Base-by-base conservation (phyloP, 1,139 yeast genomes). In the Pichiaceae sp. region DNA sequence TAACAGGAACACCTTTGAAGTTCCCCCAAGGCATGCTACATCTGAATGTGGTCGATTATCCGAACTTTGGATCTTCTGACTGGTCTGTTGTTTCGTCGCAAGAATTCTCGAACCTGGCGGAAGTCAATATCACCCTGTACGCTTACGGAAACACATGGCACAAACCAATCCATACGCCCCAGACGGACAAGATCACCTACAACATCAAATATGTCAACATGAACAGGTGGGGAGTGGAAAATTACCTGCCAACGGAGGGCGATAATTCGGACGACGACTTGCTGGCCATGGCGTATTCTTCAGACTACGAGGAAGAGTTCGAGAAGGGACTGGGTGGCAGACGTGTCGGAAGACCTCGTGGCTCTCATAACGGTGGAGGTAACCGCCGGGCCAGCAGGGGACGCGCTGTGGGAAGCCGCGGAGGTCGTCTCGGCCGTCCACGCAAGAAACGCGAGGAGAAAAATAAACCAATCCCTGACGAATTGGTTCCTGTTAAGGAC, bases 61-160 rank as follows among this genome's bases (percentile, higher is more conserved):
- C 34, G 17, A 34, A 34, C 26, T 34, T 34, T 18, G 17, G 9
- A 5, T 23, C 34, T 1, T 15, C 31, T 6, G 37, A 34, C 15
- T 23, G 23, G 11, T 17, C 29, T 6, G 12, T 12, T 7, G 17
- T 33, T n/a, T 25, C 27, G 6, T 6, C 19, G 14, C 12, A n/a
- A 5, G 19, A 17, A 11, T 30, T 24, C 7, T n/a, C 14, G 7
- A 11, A 17, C 12, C n/a, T 34, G 17, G 17, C 32, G 17, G 14
- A 36, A 6, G 29, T 38, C 17, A 15, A 20, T 2, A 31, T 47
- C 12, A 40, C 34, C 11, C 23, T 47, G 3, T 46, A 38, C 23
- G 36, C 50, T 6, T 47, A 44, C 24, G 36, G 45, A 12, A 43
- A 43, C 35, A 37, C 30, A 4, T 48, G 46, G 29, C 39, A 47